Evolutionary conservation across 495 filamentous ascomycete species (phyloP).

Genomic region (Xylaria palmicola): DNA sequence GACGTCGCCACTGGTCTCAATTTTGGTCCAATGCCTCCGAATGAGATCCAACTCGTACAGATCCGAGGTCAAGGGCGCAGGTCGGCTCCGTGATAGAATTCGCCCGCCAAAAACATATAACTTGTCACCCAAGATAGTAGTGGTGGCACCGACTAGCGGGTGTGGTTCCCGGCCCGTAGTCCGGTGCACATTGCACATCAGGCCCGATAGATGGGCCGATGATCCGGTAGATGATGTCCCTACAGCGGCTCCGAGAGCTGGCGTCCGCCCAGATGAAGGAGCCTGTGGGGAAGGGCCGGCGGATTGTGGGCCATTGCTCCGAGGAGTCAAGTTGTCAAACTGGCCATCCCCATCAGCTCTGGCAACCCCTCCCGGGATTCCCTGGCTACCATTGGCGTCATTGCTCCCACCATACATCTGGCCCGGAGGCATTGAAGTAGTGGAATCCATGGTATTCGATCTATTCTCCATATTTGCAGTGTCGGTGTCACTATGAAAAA

Average conservation of each 20-base stretch:
- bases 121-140: conserved; percentile 90
- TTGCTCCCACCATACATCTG: conserved; percentile 39
- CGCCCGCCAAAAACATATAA: conserved; percentile 95
- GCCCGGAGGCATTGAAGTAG: conserved; percentile 45
- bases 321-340: conserved; percentile 47
- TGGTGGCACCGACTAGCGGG: conserved; percentile 89
- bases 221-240: conserved; percentile 44
- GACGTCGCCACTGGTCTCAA: conserved; percentile 80
- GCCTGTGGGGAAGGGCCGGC: conserved; percentile 47
- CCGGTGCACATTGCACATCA: conserved; percentile 89
- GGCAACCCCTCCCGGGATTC: conserved; percentile 45
- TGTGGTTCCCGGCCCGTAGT: conserved; percentile 91
- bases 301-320: conserved; percentile 51
- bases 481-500: conserved; percentile 21
- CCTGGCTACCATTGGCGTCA: conserved; percentile 57
- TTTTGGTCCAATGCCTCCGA: conserved; percentile 84
- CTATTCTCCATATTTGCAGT: conserved; percentile 38
- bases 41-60: conserved; percentile 93
- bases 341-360: conserved; percentile 45
- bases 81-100: conserved; percentile 75
- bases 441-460: conserved; percentile 62
- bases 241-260: conserved; percentile 52
- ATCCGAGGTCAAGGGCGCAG: conserved; percentile 77
- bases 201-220: conserved; percentile 68
- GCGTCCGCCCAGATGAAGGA: conserved; percentile 33